These are phyloP conservation scores for Cercospora sojina DNA, from an alignment of 2,329 filamentous ascomycete genomes.

Conservation along the genomic window DNA sequence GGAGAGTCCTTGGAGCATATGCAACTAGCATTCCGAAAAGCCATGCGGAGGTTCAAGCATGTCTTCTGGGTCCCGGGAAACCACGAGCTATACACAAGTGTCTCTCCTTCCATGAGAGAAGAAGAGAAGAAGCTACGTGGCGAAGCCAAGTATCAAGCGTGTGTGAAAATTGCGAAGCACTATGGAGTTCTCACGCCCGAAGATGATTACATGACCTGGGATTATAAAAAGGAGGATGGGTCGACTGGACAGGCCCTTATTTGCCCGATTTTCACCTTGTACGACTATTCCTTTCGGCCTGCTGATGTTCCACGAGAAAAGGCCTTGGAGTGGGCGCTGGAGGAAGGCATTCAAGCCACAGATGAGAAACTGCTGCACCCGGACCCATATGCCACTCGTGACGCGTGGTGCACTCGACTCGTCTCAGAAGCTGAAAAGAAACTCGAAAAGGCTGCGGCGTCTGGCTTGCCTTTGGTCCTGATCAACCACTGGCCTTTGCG, in stretches of 20 bases:
- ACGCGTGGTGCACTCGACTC: conserved; percentile 48
- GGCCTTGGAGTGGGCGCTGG: conserved; percentile 49
- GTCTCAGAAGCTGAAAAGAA: conserved; percentile 44
- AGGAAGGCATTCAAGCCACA: conserved; percentile 48
- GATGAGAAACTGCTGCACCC: conserved; percentile 49
- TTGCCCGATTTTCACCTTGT: conserved; percentile 59
- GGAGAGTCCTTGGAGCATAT: conserved; percentile 38
- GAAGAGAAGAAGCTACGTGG: conserved; percentile 44
- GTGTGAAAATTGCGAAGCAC: conserved; percentile 53
- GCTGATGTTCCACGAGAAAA: conserved; percentile 49
- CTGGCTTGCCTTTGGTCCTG: conserved; percentile 43
- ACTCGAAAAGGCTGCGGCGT: conserved; percentile 37
- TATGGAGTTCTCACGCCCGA: conserved; percentile 57
- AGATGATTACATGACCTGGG: conserved; percentile 55
- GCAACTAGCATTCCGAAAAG: conserved; percentile 43
- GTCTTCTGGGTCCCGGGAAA: conserved; percentile 60
- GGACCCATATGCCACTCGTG: conserved; percentile 46
- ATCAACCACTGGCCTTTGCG: conserved; percentile 50
- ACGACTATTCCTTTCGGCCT: conserved; percentile 60
- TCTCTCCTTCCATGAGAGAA: conserved; percentile 38
- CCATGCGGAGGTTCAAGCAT: conserved; percentile 44
- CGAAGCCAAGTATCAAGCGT: conserved; percentile 56
- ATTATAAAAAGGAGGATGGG: conserved; percentile 43
- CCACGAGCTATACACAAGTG: conserved; percentile 58
- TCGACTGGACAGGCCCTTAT: conserved; percentile 51